phyloP scores from a whole-genome alignment of 257 asterid species.

The Fraxinus pennsylvanica region DNA sequence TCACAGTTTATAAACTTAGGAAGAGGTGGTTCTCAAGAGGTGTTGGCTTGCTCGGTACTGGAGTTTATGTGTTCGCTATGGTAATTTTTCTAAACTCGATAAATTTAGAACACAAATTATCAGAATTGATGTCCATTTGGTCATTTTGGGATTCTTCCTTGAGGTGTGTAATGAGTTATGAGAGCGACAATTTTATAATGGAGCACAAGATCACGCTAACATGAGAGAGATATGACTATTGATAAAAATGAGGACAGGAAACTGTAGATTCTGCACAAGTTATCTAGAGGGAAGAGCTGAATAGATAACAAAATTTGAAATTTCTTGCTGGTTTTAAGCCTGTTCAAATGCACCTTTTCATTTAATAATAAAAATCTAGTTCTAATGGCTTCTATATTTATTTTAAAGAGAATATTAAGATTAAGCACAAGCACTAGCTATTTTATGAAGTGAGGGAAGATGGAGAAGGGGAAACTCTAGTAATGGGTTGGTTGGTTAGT shows the following conservation, averaged over 20 bases:
- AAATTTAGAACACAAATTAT: slow-evolving; percentile 9
- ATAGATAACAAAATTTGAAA: no score
- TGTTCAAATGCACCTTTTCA: background rate
- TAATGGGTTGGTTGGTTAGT: background rate
- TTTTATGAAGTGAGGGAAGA: background rate
- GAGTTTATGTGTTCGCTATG: slow-evolving; percentile 68
- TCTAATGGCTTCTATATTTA: background rate
- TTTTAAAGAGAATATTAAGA: background rate
- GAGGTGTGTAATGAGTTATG: background rate
- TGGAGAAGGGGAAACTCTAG: background rate
- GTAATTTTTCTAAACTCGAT: slow-evolving; percentile 35
- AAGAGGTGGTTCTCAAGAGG: slow-evolving; percentile 90
- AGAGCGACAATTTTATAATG: background rate
- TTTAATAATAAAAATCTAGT: no score
- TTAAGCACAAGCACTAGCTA: background rate
- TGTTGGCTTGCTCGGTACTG: slow-evolving; percentile 94
- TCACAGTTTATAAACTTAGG: slow-evolving; percentile 60
- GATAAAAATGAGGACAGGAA: no score
- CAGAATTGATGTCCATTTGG: background rate
- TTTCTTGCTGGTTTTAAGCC: background rate
- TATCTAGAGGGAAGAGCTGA: no score
- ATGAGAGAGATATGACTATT: no score
- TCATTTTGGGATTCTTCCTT: background rate
- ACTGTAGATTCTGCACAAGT: no score
- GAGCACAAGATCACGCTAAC: background rate